phyloP scores from a whole-genome alignment of 148 eudicot species.

The Selenicereus undatus region DNA sequence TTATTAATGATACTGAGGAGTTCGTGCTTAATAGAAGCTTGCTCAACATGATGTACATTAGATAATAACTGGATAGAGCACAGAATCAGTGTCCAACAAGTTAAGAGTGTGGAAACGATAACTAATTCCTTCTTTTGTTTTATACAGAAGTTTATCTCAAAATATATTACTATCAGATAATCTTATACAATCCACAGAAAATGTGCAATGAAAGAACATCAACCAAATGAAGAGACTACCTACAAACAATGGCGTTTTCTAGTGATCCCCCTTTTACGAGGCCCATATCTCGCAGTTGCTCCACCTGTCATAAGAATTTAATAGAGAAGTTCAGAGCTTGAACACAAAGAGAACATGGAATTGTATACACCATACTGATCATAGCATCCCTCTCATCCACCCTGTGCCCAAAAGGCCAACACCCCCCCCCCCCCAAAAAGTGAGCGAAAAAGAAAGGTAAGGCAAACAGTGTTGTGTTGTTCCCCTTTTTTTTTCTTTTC shows the following conservation, averaged over 20 bases:
- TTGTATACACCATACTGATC: too few relatives aligned
- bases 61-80: neutral
- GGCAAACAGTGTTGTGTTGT: too few relatives aligned
- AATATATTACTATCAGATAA: neutral
- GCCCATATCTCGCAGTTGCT: conserved; percentile 65
- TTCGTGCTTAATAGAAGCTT: neutral
- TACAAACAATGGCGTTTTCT: conserved; percentile 82
- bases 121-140: neutral
- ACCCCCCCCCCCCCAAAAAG: too few relatives aligned
- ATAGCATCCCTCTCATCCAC: too few relatives aligned
- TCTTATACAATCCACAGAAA: neutral
- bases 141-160: neutral
- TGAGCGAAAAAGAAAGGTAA: too few relatives aligned
- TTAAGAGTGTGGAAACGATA: neutral
- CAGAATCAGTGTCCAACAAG: neutral
- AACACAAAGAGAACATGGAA: neutral
- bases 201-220: neutral
- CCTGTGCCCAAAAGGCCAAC: too few relatives aligned
- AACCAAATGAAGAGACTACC: conserved; percentile 39
- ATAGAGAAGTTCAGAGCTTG: neutral
- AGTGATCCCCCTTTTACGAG: conserved; percentile 88
- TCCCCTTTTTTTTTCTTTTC: too few relatives aligned
- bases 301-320: conserved; percentile 50
- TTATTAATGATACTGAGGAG: neutral
- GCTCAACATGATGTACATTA: neutral